Base-by-base conservation (phyloP, 495 filamentous ascomycete species). In the Hypomontagnella monticulosa region DNA sequence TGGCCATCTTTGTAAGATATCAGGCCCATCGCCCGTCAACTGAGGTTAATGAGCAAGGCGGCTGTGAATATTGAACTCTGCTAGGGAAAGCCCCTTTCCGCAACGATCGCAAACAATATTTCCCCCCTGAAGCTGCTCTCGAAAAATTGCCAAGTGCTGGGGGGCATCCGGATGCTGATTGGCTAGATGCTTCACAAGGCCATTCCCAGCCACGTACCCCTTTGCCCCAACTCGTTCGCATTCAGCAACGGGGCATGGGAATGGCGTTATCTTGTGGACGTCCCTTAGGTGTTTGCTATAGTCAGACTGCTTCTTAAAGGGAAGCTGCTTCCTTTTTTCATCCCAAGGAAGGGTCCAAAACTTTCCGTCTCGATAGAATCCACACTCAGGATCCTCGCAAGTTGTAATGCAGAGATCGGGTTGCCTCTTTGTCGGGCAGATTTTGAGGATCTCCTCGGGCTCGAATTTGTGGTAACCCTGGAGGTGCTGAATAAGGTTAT, bases 401-500 rank as follows among this genome's bases (percentile, higher is more conserved):
- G 10, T 14, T 19, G n/a, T n/a, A n/a, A n/a, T n/a, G n/a, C n/a
- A n/a, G n/a, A 10, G 4, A 20, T n/a, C n/a, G n/a, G 0, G 0
- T 6, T 10, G 10, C 1, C 18, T 36, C 38, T 44, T 0, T 30
- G 2, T 4, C 19, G 37, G 59, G 3, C 2, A 20, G 7, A 34
- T 16, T 4, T 47, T 47, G 3, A 47, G 15, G 6, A 74, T 68
- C 41, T 69, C 52, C 3, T 55, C 59, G 0, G 18, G 4, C 2
- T 71, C 56, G 23, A 69, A 67, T 41, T 76, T 67, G 53, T 80
- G 78, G 40, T 76, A 80, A 4, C 68, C 69, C 0, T 48, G 48
- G 34, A 80, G 58, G 60, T 79, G 78, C 32, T 79, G 75, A 10
- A 60, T 49, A 4, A 78, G 64, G 50, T 80, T 73, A 59, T 80